phyloP scores from a whole-genome alignment of 768 basidiomycete species.

The Daedaleopsis sinensis region DNA sequence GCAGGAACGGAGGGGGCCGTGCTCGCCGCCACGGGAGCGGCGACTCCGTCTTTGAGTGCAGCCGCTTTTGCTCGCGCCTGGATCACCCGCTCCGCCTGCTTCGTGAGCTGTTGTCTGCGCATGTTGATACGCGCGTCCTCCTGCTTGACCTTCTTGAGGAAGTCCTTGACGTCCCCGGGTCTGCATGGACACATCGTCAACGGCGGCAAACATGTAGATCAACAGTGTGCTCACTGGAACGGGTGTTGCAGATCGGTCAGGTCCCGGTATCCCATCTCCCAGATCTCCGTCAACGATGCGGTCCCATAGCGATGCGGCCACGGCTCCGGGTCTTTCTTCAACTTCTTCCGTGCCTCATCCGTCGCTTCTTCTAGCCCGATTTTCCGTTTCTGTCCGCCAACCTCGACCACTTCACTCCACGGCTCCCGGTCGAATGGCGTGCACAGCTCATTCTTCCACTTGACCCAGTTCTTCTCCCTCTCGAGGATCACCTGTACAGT shows the following conservation, averaged over 20 bases:
- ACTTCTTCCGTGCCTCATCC: constrained; percentile 47
- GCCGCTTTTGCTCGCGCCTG: constrained; percentile 46
- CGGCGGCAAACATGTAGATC: neutral
- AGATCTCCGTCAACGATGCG: constrained; percentile 75
- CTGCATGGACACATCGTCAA: constrained; percentile 37
- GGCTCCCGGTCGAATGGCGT: constrained; percentile 77
- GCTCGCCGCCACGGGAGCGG: neutral
- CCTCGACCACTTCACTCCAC: constrained; percentile 53
- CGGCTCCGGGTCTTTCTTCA: constrained; percentile 59
- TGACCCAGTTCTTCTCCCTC: constrained; percentile 88
- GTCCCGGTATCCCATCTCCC: constrained; percentile 79
- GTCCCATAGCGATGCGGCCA: constrained; percentile 73
- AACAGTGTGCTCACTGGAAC: constrained; percentile 54
- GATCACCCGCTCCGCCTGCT: constrained; percentile 40
- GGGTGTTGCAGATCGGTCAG: constrained; percentile 63
- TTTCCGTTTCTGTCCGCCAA: constrained; percentile 37
- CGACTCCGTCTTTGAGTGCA: constrained; percentile 23
- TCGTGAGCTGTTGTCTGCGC: constrained; percentile 44
- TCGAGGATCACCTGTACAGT: constrained; percentile 73
- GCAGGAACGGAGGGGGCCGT: constrained; percentile 6
- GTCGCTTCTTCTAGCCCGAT: constrained; percentile 69
- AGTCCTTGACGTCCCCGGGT: constrained; percentile 74
- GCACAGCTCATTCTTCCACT: constrained; percentile 87
- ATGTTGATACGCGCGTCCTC: constrained; percentile 65
- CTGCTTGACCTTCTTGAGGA: constrained; percentile 68